A percentile compares a stretch with the other conserved stretches of the same genome.
Conservation (phyloP, 768 basidiomycete genomes). For the Mycena rebaudengoi region DNA sequence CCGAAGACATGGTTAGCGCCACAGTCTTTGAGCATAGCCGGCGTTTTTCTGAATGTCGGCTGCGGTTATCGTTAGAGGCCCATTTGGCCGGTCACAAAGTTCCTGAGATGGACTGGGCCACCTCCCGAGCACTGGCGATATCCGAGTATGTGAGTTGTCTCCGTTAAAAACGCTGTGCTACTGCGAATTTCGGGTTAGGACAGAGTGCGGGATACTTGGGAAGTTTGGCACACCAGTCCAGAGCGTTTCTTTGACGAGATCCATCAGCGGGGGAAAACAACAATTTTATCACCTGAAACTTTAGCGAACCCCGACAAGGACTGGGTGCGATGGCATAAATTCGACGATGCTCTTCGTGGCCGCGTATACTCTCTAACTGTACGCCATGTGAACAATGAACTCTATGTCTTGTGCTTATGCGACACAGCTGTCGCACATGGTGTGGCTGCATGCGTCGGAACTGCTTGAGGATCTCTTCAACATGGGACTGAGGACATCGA, state of each 20-base stretch:
- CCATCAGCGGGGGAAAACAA: not conserved
- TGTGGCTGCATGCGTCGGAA: slow-evolving; percentile 10
- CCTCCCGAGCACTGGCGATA: not conserved
- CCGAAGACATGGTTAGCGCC: not conserved
- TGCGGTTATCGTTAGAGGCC: not conserved
- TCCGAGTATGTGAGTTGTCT: not conserved
- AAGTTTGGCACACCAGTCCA: not conserved
- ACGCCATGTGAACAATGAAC: no score
- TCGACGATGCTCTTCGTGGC: slow-evolving; percentile 8
- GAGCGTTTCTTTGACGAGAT: not conserved
- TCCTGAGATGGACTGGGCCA: slow-evolving; percentile 8
- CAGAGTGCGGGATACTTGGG: not conserved
- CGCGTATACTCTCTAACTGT: slow-evolving; percentile 3
- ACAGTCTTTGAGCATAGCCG: not conserved
- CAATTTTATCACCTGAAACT: not conserved
- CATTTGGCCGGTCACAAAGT: not conserved
- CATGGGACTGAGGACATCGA: not conserved
- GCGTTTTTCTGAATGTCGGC: not conserved
- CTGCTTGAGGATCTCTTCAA: not conserved
- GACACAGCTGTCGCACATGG: slow-evolving; percentile 3
- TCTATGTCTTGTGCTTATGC: not conserved
- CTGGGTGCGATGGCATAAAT: slow-evolving; percentile 1
- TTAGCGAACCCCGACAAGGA: slow-evolving; percentile 1
- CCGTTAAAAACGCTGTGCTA: not conserved
- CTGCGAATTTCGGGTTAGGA: not conserved